phyloP scores from a whole-genome alignment of 495 filamentous ascomycete species.

The Niebla homalea region DNA sequence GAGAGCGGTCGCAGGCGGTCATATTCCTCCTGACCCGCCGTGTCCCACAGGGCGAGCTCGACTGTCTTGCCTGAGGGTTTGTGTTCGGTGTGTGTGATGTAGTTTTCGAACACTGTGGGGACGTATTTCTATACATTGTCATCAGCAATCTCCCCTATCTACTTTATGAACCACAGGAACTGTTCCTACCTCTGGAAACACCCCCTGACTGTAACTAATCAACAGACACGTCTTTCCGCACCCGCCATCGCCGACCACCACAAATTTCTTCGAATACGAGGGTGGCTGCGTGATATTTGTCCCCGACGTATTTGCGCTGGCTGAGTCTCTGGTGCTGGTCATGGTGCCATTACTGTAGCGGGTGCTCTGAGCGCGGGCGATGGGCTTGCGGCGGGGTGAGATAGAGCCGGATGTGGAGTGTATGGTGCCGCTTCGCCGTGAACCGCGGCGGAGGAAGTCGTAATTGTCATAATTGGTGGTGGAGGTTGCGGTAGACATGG shows the following conservation, averaged over 20 bases:
- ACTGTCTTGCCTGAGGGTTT: slow-evolving; percentile 78
- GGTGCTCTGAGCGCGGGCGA: slow-evolving; percentile 42
- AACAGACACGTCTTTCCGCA: slow-evolving; percentile 97
- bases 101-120: slow-evolving; percentile 97
- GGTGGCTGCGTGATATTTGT: slow-evolving; percentile 82
- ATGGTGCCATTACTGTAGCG: slow-evolving; percentile 67
- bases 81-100: slow-evolving; percentile 92
- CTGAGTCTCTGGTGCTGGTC: slow-evolving; percentile 38
- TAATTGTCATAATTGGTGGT: slow-evolving; percentile 31
- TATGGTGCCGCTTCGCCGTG: slow-evolving; percentile 21
- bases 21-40: slow-evolving; percentile 96
- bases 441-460: slow-evolving; percentile 37
- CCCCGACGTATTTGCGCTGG: slow-evolving; percentile 48
- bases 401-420: slow-evolving; percentile 31
- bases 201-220: slow-evolving; percentile 95
- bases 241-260: slow-evolving; percentile 94
- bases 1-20: slow-evolving; percentile 89
- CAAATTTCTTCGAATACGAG: slow-evolving; percentile 95
- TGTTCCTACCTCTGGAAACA: slow-evolving; percentile 82
- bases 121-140: slow-evolving; percentile 76
- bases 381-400: slow-evolving; percentile 35
- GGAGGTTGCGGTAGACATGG: neutral
- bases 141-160: neutral
- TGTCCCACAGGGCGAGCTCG: slow-evolving; percentile 96
- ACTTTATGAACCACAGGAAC: neutral